Evolutionary conservation across 2,329 filamentous ascomycete species (phyloP), one percentile per base, ranked within the genome.

Genomic region (Fusarium vanettenii): DNA sequence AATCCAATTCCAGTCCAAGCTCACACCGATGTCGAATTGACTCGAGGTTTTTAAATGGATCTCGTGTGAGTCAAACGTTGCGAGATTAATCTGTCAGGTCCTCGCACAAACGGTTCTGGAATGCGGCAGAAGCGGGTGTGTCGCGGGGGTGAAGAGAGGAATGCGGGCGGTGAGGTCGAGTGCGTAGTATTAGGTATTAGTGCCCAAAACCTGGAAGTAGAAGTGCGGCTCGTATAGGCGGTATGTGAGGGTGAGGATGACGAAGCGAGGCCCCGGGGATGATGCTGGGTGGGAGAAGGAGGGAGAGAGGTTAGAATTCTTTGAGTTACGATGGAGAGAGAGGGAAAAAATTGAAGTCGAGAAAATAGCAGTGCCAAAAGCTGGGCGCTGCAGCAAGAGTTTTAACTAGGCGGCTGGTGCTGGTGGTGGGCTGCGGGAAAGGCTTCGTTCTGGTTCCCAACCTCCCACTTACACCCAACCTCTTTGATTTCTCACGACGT

Each of bases 401-500:
- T 81, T 81, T 79, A 48, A 45, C 41, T 45, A 81, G 78, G 76
- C 66, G 76, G 77, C 73, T 73, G 76, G 74, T 75, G 74, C 71
- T 73, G 76, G 74, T 74, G 70, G 73, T 74, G 73, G 73, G 76
- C 66, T 75, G 67, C 70, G 37, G 69, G 59, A 69, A 72, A 72
- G 72, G 67, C 73, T 76, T 79, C 70, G 70, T 73, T 68, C 70
- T 69, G 65, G 62, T 48, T 78, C 81, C 81, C 81, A 82, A 80
- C 81, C 81, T 82, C 81, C 80, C 72, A 81, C 80, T 81, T 81
- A 80, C 76, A 79, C 72, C 80, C 80, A 82, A 70, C 81, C 81
- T 80, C 81, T 79, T 67, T 65, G 75, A 79, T 70, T 73, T 74
- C 61, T 65, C 52, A 59, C 41, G 39, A 65, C 57, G 52, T 33